Evolutionary conservation across 176 grass and related monocot species (phyloP).

Genomic region (Paspalum notatum): DNA sequence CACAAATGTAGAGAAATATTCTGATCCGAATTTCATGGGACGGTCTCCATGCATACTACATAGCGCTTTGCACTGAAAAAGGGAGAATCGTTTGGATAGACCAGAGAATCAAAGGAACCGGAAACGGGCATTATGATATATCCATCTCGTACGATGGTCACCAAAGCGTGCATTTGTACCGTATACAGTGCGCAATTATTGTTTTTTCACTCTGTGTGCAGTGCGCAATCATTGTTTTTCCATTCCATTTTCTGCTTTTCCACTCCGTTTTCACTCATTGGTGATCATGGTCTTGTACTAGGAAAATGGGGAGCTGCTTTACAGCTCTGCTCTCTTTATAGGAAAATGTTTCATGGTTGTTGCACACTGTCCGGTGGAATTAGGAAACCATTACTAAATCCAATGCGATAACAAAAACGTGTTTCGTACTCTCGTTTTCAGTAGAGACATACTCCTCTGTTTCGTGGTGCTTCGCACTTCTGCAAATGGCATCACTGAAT

Average conservation of each 20-base stretch:
- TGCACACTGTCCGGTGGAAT: background rate
- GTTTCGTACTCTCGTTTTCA: conserved; percentile 12
- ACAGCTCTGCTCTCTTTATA: background rate
- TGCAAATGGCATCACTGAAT: background rate
- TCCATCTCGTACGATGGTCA: background rate
- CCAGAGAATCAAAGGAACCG: background rate
- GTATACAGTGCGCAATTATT: too few species aligned
- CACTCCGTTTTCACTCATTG: too few species aligned
- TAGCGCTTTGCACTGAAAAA: background rate
- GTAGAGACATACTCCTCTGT: background rate
- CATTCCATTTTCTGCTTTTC: too few species aligned
- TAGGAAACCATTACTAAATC: conserved; percentile 21
- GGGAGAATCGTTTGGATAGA: background rate
- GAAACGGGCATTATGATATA: background rate
- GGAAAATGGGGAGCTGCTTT: background rate
- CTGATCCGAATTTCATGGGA: conserved; percentile 11
- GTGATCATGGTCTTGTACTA: too few species aligned
- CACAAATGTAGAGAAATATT: background rate
- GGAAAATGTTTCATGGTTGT: background rate
- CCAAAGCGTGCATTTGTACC: too few species aligned
- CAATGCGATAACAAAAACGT: background rate
- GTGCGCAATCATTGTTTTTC: too few species aligned
- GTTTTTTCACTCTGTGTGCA: too few species aligned
- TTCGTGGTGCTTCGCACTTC: background rate
- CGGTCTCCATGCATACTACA: background rate